phyloP scores from a whole-genome alignment of 805 yeast genomes.

The Kodamaea neixiangensis region DNA sequence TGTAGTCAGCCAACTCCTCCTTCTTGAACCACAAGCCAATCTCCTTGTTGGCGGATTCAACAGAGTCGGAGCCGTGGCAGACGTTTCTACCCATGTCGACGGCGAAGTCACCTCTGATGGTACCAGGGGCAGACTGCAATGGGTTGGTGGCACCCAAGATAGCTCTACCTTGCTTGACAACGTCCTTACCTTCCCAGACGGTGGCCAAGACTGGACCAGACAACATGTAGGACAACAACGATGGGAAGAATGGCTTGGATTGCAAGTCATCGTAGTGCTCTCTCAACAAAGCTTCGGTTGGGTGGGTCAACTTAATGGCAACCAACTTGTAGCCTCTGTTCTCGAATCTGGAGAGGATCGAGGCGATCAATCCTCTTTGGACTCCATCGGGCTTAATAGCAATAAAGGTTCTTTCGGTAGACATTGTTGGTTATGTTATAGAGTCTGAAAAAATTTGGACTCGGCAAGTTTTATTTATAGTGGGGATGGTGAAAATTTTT shows the following conservation, averaged over 20 bases:
- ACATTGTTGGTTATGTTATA: slow-evolving; percentile 36
- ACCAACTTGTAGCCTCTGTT: slow-evolving; percentile 97
- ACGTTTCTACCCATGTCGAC: slow-evolving; percentile 99
- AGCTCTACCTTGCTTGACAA: slow-evolving; percentile 96
- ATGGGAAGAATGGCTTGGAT: slow-evolving; percentile 97
- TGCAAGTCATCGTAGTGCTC: slow-evolving; percentile 95
- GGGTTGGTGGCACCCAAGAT: slow-evolving; percentile 99
- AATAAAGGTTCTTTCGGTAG: slow-evolving; percentile 84
- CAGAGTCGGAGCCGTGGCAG: slow-evolving; percentile 99
- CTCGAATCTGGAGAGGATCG: slow-evolving; percentile 91
- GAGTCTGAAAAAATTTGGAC: background rate
- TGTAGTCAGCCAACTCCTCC: slow-evolving; percentile 93
- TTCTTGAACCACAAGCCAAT: slow-evolving; percentile 96
- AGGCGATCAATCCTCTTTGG: slow-evolving; percentile 95
- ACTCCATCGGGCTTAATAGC: slow-evolving; percentile 99
- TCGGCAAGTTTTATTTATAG: slow-evolving; percentile 3
- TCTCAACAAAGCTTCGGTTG: slow-evolving; percentile 84
- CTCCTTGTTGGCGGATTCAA: slow-evolving; percentile 95
- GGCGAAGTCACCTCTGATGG: slow-evolving; percentile 99
- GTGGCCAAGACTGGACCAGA: slow-evolving; percentile 99
- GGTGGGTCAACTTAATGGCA: slow-evolving; percentile 87
- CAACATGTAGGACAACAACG: slow-evolving; percentile 91
- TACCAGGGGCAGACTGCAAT: slow-evolving; percentile 95
- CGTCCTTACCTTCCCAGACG: slow-evolving; percentile 99
- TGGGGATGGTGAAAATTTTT: slow-evolving; percentile 6